Base-by-base conservation (phyloP, 192 early-diverging fungal species). In the Dissophora ornata region DNA sequence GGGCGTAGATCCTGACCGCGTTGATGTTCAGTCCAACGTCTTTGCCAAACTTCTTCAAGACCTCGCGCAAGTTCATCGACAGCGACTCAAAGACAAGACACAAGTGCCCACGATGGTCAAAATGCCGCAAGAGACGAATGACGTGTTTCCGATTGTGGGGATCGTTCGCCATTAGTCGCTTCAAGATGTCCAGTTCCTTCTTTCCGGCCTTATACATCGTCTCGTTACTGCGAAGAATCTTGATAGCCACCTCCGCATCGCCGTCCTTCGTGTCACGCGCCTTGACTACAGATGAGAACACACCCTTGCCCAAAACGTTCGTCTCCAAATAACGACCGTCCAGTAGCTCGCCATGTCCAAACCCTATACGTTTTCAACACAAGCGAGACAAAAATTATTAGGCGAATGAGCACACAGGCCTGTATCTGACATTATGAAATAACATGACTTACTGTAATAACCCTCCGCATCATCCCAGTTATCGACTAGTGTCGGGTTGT, bases 391-490 rank as follows among this genome's bases (percentile, higher is more conserved):
- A 38, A 11, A 30, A n/a, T n/a, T n/a, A n/a, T n/a, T n/a, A n/a
- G n/a, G n/a, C n/a, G n/a, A n/a, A n/a, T n/a, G n/a, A n/a, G n/a
- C n/a, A n/a, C n/a, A n/a, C n/a, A n/a, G n/a, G n/a, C n/a, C n/a
- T n/a, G n/a, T n/a, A n/a, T n/a, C n/a, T n/a, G n/a, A n/a, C 36
- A 38, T 38, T 38, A 38, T 38, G 36, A 22, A 15, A 12, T n/a
- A n/a, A 50, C 1, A 44, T n/a, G 21, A 85, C 92, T 79, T 86
- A 89, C 95, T 89, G 79, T 98, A 99, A 86, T 99, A 99, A 30
- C 97, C 97, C 60, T 99, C 97, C 11, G 89, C 85, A 67, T 99
- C 97, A 79, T 99, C 97, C 93, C 93, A 97, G 62, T 94, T 97
- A 65, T 97, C 97, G 32, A 86, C 82, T 1, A 94, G 75, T 9